Base-by-base conservation (phyloP, 352 stramenopile species). In the Phytophthora fragariae region DNA sequence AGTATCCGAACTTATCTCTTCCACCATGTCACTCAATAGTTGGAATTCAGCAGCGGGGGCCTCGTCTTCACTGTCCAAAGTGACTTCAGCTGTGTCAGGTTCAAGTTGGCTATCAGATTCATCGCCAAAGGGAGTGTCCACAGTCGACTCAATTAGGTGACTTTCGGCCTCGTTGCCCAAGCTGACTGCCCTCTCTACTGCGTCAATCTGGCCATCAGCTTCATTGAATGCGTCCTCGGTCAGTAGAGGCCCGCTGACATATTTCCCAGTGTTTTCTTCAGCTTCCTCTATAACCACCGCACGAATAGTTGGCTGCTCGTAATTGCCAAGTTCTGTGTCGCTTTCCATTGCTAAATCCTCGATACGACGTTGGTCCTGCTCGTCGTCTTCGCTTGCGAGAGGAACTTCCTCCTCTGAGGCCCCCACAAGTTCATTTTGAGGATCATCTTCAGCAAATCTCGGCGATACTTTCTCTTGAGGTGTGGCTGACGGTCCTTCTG, bases 381-480 rank as follows among this genome's bases (percentile, higher is more conserved):
- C 14, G 39, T 47, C 19, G 15, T 7, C 8, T 62, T 44, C 64
- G 29, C 37, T 59, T 37, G 1, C 7, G 15, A 17, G 4, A 47
- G 29, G 19, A 65, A 19, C n/a, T 35, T 63, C 24, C 39, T 58
- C 50, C 19, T 7, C 27, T 52, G 11, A 19, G 5, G 9, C 10
- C 37, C 17, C 52, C 21, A 27, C 33, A 52, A 9, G 27, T 14
- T 58, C 63, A n/a, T 15, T 5, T 62, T 62, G 62, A 24, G 24
- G 1, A 15, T 53, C 37, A n/a, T 47, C 49, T 54, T 53, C 37
- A 29, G 35, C 47, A 17, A 46, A 19, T 37, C 2, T 29, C n/a
- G 11, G 5, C 15, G 17, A 2, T 14, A 39, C 37, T 14, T 63
- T 57, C 29, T 65, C 65, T 61, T 66, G n/a, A 35, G 15, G 3